Evolutionary conservation across 257 asterid genomes (phyloP).

Genomic region (Primulina tabacum): DNA sequence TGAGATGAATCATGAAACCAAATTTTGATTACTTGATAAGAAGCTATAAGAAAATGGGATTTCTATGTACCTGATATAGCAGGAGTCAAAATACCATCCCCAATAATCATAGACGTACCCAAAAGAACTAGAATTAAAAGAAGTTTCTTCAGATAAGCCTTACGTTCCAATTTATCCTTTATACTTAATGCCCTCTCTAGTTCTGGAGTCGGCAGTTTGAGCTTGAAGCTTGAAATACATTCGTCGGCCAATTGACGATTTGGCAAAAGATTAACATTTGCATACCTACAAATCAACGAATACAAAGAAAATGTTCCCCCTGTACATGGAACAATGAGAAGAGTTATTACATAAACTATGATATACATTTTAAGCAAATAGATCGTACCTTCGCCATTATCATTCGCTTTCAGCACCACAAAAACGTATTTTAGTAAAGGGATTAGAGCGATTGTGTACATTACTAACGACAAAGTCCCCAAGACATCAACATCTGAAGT

Average conservation of each 20-base stretch:
- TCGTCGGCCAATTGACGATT: slow-evolving; percentile 86
- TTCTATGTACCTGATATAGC: slow-evolving; percentile 78
- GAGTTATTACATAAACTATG: slow-evolving; percentile 22
- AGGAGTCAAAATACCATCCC: slow-evolving; percentile 94
- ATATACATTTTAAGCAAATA: slow-evolving; percentile 14
- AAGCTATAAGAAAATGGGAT: slow-evolving; percentile 6
- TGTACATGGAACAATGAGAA: slow-evolving; percentile 38
- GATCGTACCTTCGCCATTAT: slow-evolving; percentile 81
- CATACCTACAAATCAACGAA: slow-evolving; percentile 88
- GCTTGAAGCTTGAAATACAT: slow-evolving; percentile 84
- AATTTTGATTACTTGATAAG: not conserved
- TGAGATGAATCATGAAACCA: not conserved
- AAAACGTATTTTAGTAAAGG: slow-evolving; percentile 81
- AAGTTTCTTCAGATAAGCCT: slow-evolving; percentile 46
- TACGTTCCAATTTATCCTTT: slow-evolving; percentile 75
- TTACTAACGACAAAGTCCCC: slow-evolving; percentile 84
- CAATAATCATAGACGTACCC: slow-evolving; percentile 95
- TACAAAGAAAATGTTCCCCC: slow-evolving; percentile 97
- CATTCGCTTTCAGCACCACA: slow-evolving; percentile 88
- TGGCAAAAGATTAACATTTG: slow-evolving; percentile 85
- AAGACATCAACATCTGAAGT: slow-evolving; percentile 78
- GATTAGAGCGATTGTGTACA: slow-evolving; percentile 90
- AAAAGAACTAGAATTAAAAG: slow-evolving; percentile 74
- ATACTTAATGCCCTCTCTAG: slow-evolving; percentile 82
- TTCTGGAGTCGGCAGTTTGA: slow-evolving; percentile 87